Conservation (phyloP, 1,284 basidiomycete genomes). For the Mixia osmundae region DNA sequence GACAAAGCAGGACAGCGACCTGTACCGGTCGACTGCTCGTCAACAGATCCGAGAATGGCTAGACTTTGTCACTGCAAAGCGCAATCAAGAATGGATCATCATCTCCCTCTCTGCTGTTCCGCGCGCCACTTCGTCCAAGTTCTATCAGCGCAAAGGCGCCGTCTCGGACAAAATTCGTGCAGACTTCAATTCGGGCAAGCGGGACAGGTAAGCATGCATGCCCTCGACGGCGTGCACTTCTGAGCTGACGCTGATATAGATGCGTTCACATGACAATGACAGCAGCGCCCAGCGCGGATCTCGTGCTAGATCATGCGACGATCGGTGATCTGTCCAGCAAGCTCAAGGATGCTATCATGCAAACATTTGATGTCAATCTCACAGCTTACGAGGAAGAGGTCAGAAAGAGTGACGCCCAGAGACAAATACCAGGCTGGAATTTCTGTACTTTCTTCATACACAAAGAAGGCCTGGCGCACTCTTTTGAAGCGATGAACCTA, state of each 20-base stretch:
- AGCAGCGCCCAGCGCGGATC: slow-evolving; percentile 15
- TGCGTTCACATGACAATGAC: slow-evolving; percentile 42
- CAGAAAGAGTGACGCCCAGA: slow-evolving; percentile 56
- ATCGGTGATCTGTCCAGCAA: slow-evolving; percentile 78
- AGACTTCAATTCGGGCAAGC: slow-evolving; percentile 76
- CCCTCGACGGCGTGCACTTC: background rate
- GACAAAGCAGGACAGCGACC: slow-evolving; percentile 45
- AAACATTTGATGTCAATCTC: slow-evolving; percentile 57
- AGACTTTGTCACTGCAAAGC: slow-evolving; percentile 28
- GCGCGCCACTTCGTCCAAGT: slow-evolving; percentile 9
- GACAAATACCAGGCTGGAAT: slow-evolving; percentile 81
- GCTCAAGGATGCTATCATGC: slow-evolving; percentile 64
- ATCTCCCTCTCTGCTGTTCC: slow-evolving; percentile 49
- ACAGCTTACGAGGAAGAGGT: slow-evolving; percentile 65
- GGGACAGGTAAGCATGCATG: slow-evolving; percentile 39
- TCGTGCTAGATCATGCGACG: slow-evolving; percentile 44
- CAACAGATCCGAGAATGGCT: slow-evolving; percentile 86
- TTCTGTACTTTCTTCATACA: slow-evolving; percentile 87
- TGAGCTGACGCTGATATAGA: slow-evolving; percentile 25
- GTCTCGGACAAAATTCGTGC: slow-evolving; percentile 75
- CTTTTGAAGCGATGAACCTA: slow-evolving; percentile 72
- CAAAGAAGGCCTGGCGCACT: slow-evolving; percentile 83
- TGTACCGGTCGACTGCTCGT: slow-evolving; percentile 49
- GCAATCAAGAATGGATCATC: slow-evolving; percentile 47
- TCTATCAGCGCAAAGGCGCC: slow-evolving; percentile 39